phyloP scores from a whole-genome alignment of 2,329 filamentous ascomycete genomes.

The Trichoderma afroharzianum region DNA sequence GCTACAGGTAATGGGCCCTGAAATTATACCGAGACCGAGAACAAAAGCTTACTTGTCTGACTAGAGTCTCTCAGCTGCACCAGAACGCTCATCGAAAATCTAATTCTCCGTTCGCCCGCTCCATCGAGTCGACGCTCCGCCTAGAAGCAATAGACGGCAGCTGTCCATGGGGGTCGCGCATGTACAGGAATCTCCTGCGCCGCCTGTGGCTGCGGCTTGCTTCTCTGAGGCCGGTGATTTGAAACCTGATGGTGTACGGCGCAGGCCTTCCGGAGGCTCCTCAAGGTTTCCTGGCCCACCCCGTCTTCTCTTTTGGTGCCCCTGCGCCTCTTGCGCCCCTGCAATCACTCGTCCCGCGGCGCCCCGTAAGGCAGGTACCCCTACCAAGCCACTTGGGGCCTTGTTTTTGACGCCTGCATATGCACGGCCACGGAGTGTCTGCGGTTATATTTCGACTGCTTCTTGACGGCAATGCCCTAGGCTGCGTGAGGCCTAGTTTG shows the following conservation, averaged over 20 bases:
- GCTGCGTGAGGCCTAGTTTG: background rate
- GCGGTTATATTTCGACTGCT: slow-evolving; percentile 10
- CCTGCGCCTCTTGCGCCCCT: slow-evolving; percentile 9
- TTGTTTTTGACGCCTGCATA: slow-evolving; percentile 11
- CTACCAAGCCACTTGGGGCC: slow-evolving; percentile 7
- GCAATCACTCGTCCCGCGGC: slow-evolving; percentile 11
- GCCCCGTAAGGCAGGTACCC: slow-evolving; percentile 19
- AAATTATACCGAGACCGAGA: background rate
- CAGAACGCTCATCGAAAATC: background rate
- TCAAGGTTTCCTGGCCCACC: slow-evolving; percentile 2
- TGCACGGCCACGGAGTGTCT: slow-evolving; percentile 10
- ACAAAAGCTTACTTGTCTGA: background rate
- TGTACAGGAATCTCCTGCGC: slow-evolving; percentile 2
- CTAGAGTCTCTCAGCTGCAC: background rate
- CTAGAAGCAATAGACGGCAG: background rate
- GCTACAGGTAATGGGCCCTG: background rate
- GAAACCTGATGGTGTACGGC: slow-evolving; percentile 10
- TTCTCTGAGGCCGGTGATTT: background rate
- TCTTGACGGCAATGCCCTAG: slow-evolving; percentile 3
- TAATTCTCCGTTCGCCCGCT: slow-evolving; percentile 14
- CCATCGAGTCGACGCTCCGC: background rate
- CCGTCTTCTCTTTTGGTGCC: background rate
- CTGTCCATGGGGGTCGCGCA: background rate
- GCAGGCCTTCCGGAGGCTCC: background rate
- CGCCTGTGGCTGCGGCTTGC: slow-evolving; percentile 3